A percentile compares a stretch with the other conserved stretches of the same genome.
phyloP scores from a whole-genome alignment of 2,329 filamentous ascomycete genomes.

The Colletotrichum coccodes region DNA sequence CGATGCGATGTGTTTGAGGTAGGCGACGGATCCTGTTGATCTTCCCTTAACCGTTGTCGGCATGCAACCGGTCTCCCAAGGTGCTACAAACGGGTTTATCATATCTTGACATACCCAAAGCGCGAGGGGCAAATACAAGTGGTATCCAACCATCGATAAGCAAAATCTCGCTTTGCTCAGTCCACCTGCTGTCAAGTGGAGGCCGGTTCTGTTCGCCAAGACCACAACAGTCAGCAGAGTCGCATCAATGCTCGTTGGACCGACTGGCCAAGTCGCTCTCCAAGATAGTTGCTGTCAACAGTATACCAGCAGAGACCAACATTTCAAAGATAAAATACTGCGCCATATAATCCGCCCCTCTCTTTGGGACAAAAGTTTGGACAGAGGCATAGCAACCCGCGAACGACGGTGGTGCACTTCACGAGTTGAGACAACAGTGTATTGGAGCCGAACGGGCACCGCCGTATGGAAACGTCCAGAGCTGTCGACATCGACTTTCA shows the following conservation, averaged over 20 bases:
- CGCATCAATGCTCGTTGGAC: background rate
- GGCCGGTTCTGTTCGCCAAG: background rate
- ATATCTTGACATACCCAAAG: no score
- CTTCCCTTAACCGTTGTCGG: background rate
- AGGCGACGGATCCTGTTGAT: background rate
- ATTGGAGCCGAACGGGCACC: no score
- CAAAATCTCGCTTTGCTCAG: background rate
- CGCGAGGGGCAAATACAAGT: background rate
- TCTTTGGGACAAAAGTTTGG: no score
- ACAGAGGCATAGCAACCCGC: no score
- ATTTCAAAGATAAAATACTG: background rate
- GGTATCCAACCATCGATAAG: background rate
- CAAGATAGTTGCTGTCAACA: background rate
- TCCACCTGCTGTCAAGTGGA: background rate
- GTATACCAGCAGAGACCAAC: fast-evolving
- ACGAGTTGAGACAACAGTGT: no score
- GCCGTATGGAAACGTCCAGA: no score
- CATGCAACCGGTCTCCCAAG: background rate
- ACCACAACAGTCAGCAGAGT: background rate
- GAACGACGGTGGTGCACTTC: no score
- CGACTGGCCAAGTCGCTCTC: background rate
- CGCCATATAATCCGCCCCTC: no score
- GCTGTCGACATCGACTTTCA: no score
- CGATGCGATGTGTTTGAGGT: background rate
- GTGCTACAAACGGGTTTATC: background rate